These are phyloP conservation scores for Phytophthora capsici DNA, from an alignment of 352 stramenopile genomes.

Conservation along the genomic window DNA sequence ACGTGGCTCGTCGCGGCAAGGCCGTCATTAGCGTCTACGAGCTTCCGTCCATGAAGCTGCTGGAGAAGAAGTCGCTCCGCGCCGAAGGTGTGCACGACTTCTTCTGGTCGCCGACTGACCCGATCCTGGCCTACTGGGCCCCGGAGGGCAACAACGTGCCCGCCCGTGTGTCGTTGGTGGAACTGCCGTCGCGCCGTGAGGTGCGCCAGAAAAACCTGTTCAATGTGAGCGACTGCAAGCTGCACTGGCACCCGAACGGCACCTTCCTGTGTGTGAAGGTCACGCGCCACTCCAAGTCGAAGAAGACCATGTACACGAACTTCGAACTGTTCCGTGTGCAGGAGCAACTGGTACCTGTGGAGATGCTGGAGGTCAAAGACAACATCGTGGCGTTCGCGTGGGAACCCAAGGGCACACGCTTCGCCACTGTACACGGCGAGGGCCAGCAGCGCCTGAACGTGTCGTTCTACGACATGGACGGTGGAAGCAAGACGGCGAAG, in stretches of 20 bases:
- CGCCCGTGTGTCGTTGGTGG: slow-evolving; percentile 96
- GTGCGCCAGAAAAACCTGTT: slow-evolving; percentile 99
- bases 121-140: slow-evolving; percentile 97
- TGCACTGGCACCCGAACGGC: slow-evolving; percentile 97
- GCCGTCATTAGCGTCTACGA: slow-evolving; percentile 95
- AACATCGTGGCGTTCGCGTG: slow-evolving; percentile 96
- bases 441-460: slow-evolving; percentile 92
- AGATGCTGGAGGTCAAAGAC: slow-evolving; percentile 98
- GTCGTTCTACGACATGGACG: slow-evolving; percentile 97
- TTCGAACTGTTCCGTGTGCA: slow-evolving; percentile 98
- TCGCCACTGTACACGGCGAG: slow-evolving; percentile 97
- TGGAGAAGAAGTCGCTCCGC: slow-evolving; percentile 97
- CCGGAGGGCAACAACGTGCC: slow-evolving; percentile 95
- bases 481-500: slow-evolving; percentile 61
- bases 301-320: slow-evolving; percentile 99
- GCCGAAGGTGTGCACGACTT: slow-evolving; percentile 97
- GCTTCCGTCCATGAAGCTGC: slow-evolving; percentile 95
- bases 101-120: slow-evolving; percentile 96
- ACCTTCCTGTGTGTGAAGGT: slow-evolving; percentile 94
- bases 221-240: slow-evolving; percentile 95
- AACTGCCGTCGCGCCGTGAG: slow-evolving; percentile 94
- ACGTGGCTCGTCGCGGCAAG: slow-evolving; percentile 95
- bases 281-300: slow-evolving; percentile 90
- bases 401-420: slow-evolving; percentile 96
- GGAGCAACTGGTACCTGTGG: slow-evolving; percentile 95